Evolutionary conservation across 106 monocot genomes (phyloP).

Genomic region (Dioscorea zingiberensis): DNA sequence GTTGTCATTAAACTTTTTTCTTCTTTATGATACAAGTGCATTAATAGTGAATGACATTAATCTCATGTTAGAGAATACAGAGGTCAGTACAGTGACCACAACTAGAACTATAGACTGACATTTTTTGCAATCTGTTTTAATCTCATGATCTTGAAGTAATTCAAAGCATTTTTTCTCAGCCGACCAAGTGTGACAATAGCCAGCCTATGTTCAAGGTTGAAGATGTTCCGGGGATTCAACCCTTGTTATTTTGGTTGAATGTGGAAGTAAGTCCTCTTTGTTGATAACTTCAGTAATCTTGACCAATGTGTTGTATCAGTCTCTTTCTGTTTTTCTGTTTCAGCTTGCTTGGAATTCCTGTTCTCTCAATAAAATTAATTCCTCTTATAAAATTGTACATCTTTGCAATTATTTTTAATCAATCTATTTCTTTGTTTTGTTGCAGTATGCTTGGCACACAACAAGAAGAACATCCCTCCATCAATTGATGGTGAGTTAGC

Average conservation of each 20-base stretch:
- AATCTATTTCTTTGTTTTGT: not conserved
- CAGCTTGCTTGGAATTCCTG: no score
- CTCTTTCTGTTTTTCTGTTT: no score
- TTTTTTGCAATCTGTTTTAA: not conserved
- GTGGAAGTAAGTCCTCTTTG: slow-evolving; percentile 48
- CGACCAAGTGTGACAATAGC: slow-evolving; percentile 55
- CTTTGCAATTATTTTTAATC: no score
- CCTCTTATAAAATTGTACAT: no score
- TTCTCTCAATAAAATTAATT: no score
- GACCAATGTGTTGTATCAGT: no score
- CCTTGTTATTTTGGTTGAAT: slow-evolving; percentile 77
- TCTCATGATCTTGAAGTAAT: slow-evolving; percentile 27
- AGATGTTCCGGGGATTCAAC: slow-evolving; percentile 41
- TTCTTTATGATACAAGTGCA: no score
- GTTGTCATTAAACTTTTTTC: no score
- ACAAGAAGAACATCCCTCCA: slow-evolving; percentile 25
- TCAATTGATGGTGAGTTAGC: slow-evolving; percentile 27
- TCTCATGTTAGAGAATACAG: no score
- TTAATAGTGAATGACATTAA: no score
- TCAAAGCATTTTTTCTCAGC: slow-evolving; percentile 68
- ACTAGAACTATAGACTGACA: not conserved
- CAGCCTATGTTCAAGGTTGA: slow-evolving; percentile 43
- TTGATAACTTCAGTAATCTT: not conserved
- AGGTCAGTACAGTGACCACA: no score
- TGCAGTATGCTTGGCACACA: slow-evolving; percentile 89